Conservation (phyloP, 305 asterid species). For the Stenogyne calaminthoides region DNA sequence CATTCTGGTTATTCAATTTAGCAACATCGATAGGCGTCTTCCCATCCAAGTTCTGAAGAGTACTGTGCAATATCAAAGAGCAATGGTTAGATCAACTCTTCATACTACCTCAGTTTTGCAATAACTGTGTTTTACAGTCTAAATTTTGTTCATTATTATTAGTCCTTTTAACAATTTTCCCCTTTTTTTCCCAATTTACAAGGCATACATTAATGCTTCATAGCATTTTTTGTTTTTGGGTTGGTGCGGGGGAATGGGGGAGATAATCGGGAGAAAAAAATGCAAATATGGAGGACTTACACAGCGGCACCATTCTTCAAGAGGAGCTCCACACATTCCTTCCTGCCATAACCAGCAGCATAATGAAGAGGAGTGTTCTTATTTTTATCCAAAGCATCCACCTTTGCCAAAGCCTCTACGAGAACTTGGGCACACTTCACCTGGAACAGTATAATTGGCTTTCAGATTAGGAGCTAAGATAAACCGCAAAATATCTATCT, state of each 20-base stretch:
- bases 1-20: slow-evolving; percentile 83
- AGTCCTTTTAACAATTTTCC: no score
- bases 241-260: neutral
- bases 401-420: slow-evolving; percentile 94
- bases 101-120: neutral
- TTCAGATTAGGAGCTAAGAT: neutral
- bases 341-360: slow-evolving; percentile 96
- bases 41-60: slow-evolving; percentile 95
- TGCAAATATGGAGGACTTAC: slow-evolving; percentile 46
- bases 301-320: slow-evolving; percentile 96
- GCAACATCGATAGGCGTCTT: slow-evolving; percentile 99
- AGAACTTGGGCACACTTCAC: slow-evolving; percentile 85
- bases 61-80: slow-evolving; percentile 49
- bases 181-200: no score
- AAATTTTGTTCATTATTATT: no score
- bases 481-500: neutral
- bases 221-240: neutral
- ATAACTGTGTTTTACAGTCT: no score
- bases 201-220: no score
- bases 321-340: slow-evolving; percentile 90
- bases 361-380: slow-evolving; percentile 98
- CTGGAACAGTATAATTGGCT: slow-evolving; percentile 43
- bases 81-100: neutral
- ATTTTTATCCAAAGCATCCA: slow-evolving; percentile 90
- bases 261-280: neutral